phyloP scores from a whole-genome alignment of 495 filamentous ascomycete genomes.

The Monascus purpureus region DNA sequence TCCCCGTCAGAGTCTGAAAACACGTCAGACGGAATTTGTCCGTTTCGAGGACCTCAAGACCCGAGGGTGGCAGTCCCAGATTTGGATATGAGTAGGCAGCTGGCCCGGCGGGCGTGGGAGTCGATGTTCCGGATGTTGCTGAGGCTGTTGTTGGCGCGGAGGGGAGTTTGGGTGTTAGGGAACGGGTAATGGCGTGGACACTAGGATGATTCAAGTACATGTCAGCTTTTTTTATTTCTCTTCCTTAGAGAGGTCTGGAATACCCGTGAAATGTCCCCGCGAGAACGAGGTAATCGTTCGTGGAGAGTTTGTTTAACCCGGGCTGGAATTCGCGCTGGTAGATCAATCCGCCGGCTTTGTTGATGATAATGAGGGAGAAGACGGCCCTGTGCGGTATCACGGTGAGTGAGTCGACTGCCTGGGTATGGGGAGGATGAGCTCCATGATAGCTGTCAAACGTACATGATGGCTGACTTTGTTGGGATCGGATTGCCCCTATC shows the following conservation, averaged over 20 bases:
- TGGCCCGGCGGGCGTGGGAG: constrained; percentile 5
- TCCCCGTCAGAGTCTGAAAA: constrained; percentile 87
- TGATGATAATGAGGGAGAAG: constrained; percentile 89
- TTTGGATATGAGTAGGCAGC: constrained; percentile 31
- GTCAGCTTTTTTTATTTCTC: too few species aligned
- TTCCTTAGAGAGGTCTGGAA: constrained; percentile 1
- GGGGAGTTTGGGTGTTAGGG: constrained; percentile 47
- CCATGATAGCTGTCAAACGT: too few species aligned
- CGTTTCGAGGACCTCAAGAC: constrained; percentile 82
- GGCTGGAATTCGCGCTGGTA: constrained; percentile 87
- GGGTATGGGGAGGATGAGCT: too few species aligned
- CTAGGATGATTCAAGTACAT: too few species aligned
- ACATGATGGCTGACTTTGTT: too few species aligned
- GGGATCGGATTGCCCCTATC: too few species aligned
- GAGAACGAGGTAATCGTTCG: constrained; percentile 93
- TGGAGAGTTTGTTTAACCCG: constrained; percentile 69
- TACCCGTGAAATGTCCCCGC: constrained; percentile 95
- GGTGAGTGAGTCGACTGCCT: too few species aligned
- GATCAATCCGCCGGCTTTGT: constrained; percentile 92
- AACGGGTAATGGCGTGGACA: constrained; percentile 82
- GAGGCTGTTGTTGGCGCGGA: constrained; percentile 5
- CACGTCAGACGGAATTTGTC: constrained; percentile 87
- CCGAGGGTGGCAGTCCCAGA: constrained; percentile 39
- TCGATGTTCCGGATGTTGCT: constrained; percentile 5
- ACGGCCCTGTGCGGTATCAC: constrained; percentile 87